Base-by-base conservation (phyloP, 495 filamentous ascomycete genomes). In the Staphylotrichum longicolle region DNA sequence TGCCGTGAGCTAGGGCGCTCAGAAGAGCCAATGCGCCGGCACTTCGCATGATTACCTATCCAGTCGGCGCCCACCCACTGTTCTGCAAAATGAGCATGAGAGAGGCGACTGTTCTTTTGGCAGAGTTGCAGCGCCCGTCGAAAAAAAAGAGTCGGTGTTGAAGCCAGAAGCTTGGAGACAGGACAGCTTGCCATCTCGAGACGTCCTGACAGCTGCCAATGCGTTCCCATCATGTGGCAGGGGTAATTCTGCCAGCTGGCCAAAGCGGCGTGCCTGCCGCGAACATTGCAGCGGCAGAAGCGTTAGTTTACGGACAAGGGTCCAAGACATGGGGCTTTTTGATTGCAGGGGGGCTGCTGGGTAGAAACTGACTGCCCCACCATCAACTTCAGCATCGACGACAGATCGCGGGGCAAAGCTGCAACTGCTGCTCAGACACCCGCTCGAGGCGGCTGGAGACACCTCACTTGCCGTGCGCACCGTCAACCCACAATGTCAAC, bases 1-100 rank as follows among this genome's bases (percentile, higher is more conserved):
- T 65, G 48, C 63, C 54, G 4, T 68, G 68, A 50, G 68, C 66
- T 49, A 75, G 39, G 62, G 64, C 66, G 70, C 73, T 55, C 41
- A 74, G 12, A 50, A 75, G 70, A 65, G 72, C 71, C 66, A 73
- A 63, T 51, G 71, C 66, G 57, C 58, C 60, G 56, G 66, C 66
- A 54, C 66, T 70, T 63, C 66, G 59, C 72, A 75, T 75, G 30
- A 50, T 64, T 54, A 27, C 20, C 20, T 27, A 32, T 48, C 47
- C 30, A 33, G 60, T 55, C 60, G 42, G 35, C 58, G 56, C 51
- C 54, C 50, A 54, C 57, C 57, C 47, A 35, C 40, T 54, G 15
- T 60, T 37, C 35, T 2, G 11, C n/a, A 37, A 37, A 50, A 54
- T 15, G 12, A 11, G 30, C 59, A 61, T 61, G 45, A 30, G 46